Evolutionary conservation across 495 filamentous ascomycete genomes (phyloP).

Genomic region (Poronia punctata): DNA sequence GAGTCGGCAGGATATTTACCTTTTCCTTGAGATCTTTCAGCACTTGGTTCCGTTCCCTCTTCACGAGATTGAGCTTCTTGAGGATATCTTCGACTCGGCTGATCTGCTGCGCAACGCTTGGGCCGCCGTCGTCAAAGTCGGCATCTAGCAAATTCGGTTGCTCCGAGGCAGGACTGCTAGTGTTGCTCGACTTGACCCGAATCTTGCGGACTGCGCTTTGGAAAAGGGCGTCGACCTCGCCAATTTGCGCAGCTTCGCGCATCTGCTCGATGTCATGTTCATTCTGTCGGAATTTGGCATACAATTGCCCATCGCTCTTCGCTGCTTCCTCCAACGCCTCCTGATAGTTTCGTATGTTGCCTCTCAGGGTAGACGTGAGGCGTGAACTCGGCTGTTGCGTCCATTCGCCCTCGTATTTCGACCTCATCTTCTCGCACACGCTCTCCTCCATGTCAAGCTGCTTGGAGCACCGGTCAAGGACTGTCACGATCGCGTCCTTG

Average conservation of each 20-base stretch:
- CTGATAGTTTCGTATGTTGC: slow-evolving; percentile 77
- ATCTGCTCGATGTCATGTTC: slow-evolving; percentile 92
- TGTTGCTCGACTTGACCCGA: slow-evolving; percentile 45
- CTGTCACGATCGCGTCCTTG: slow-evolving; percentile 62
- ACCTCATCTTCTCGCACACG: slow-evolving; percentile 98
- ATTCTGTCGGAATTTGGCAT: slow-evolving; percentile 73
- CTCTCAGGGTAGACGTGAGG: slow-evolving; percentile 78
- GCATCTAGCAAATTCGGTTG: slow-evolving; percentile 84
- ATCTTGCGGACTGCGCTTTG: slow-evolving; percentile 68
- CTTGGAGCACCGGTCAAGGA: slow-evolving; percentile 73
- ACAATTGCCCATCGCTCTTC: slow-evolving; percentile 79
- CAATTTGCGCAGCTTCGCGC: slow-evolving; percentile 79
- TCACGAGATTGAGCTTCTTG: slow-evolving; percentile 85
- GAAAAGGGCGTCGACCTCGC: slow-evolving; percentile 84
- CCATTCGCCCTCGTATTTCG: slow-evolving; percentile 94
- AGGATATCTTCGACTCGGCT: slow-evolving; percentile 81
- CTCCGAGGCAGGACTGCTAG: slow-evolving; percentile 51
- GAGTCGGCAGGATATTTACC: slow-evolving; percentile 43
- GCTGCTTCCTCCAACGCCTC: slow-evolving; percentile 85
- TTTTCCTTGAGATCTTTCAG: slow-evolving; percentile 96
- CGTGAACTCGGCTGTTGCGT: slow-evolving; percentile 91
- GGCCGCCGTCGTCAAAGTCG: slow-evolving; percentile 72
- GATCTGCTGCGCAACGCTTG: slow-evolving; percentile 86
- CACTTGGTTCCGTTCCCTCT: slow-evolving; percentile 81
- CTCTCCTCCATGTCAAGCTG: slow-evolving; percentile 93